Conservation (phyloP, 1,139 yeast genomes). For the Geotrichum siamense region DNA sequence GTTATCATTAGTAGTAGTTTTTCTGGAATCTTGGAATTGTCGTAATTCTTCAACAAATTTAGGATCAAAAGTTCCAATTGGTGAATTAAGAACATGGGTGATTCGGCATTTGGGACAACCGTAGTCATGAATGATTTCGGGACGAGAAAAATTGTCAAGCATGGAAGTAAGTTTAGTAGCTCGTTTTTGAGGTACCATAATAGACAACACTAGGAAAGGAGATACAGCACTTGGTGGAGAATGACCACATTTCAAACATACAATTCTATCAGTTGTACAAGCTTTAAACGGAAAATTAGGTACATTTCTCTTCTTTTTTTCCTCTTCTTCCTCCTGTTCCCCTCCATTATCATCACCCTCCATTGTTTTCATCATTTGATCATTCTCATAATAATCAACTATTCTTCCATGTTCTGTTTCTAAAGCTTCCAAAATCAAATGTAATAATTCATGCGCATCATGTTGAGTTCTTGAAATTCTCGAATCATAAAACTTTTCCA, state of each 20-base stretch:
- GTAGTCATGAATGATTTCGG: constrained; percentile 71
- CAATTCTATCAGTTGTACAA: constrained; percentile 54
- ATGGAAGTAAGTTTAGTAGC: constrained; percentile 47
- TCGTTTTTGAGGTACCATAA: constrained; percentile 61
- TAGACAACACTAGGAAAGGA: constrained; percentile 64
- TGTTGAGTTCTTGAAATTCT: constrained; percentile 78
- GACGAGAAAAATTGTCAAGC: constrained; percentile 48
- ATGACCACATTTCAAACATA: constrained; percentile 60
- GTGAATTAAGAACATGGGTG: constrained; percentile 11
- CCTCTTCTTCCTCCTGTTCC: constrained; percentile 15
- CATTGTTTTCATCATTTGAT: constrained; percentile 3
- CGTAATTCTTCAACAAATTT: constrained; percentile 21
- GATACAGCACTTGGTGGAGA: constrained; percentile 54
- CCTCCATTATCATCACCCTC: constrained; percentile 22
- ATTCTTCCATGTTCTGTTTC: constrained; percentile 54
- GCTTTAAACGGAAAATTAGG: constrained; percentile 77
- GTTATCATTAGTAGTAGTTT: constrained; percentile 28
- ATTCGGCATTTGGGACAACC: constrained; percentile 65
- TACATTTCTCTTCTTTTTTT: not conserved
- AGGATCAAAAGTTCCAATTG: constrained; percentile 12
- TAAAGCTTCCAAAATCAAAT: constrained; percentile 68
- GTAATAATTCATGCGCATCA: constrained; percentile 90
- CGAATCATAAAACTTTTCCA: constrained; percentile 73
- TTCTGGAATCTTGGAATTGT: constrained; percentile 20
- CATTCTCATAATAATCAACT: constrained; percentile 32